Conservation (phyloP, 345 rosid genomes). For the Microthlaspi erraticum region DNA sequence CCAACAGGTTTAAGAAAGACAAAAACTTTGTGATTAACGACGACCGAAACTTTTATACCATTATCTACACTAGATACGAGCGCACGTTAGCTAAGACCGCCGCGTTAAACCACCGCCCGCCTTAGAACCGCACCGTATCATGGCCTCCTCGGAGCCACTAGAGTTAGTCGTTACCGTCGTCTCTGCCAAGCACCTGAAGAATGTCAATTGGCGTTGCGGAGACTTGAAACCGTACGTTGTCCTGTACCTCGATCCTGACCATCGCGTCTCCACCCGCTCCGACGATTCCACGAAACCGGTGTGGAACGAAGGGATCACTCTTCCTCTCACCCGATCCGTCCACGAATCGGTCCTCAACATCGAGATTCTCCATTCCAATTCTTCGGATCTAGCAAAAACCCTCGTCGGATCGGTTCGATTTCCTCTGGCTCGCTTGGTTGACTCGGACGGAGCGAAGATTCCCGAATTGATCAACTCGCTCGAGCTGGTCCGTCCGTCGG, state of each 20-base stretch:
- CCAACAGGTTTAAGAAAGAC: constrained; percentile 8
- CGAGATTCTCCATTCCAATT: constrained; percentile 57
- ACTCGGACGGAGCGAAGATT: constrained; percentile 44
- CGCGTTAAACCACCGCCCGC: constrained; percentile 36
- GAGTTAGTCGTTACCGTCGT: constrained; percentile 52
- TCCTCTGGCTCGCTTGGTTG: constrained; percentile 54
- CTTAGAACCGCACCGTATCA: constrained; percentile 35
- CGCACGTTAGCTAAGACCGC: constrained; percentile 44
- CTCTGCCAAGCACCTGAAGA: constrained; percentile 66
- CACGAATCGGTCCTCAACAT: constrained; percentile 56
- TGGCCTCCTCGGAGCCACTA: constrained; percentile 49
- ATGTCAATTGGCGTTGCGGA: constrained; percentile 75
- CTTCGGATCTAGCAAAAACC: constrained; percentile 57
- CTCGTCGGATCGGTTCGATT: constrained; percentile 65
- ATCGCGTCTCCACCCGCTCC: constrained; percentile 56
- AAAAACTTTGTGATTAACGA: not conserved
- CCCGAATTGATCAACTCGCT: constrained; percentile 46
- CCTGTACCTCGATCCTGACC: constrained; percentile 53
- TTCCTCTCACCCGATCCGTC: constrained; percentile 52
- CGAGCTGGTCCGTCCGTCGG: constrained; percentile 66
- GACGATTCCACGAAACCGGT: constrained; percentile 53
- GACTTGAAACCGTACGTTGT: constrained; percentile 60
- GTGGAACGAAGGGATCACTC: constrained; percentile 63
- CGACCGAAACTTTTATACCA: not conserved
- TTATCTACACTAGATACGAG: constrained; percentile 30